These are phyloP conservation scores for Ogataea methanolica DNA, from an alignment of 805 yeast species.

Conservation along the genomic window DNA sequence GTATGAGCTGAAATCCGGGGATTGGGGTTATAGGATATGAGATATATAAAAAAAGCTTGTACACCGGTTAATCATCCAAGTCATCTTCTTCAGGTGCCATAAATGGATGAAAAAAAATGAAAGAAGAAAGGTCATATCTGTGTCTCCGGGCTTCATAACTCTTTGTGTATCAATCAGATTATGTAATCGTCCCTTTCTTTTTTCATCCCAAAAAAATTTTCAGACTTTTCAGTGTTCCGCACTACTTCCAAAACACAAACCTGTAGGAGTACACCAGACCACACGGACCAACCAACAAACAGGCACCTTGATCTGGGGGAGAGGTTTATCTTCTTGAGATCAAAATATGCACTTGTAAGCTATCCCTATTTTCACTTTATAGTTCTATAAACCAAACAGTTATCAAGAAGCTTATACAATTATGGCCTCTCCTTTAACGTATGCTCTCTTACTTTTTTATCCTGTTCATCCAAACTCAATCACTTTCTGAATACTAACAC, in stretches of 20 bases:
- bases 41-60: too few relatives aligned
- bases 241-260: background rate
- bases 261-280: background rate
- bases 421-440: background rate
- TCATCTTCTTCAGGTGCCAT: too few relatives aligned
- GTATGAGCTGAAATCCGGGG: background rate
- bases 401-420: background rate
- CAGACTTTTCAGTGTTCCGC: background rate
- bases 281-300: too few relatives aligned
- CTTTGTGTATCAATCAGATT: background rate
- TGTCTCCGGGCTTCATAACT: constrained; percentile 1
- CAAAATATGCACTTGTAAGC: too few relatives aligned
- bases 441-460: background rate
- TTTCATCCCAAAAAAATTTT: background rate
- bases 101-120: too few relatives aligned
- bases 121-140: too few relatives aligned
- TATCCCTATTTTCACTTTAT: background rate
- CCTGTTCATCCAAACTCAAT: background rate
- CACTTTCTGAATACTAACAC: background rate
- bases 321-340: too few relatives aligned
- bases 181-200: background rate
- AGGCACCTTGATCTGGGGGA: too few relatives aligned
- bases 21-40: too few relatives aligned
- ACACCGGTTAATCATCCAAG: too few relatives aligned
- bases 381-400: too few relatives aligned